These are phyloP conservation scores for Populus hybrid DNA, from an alignment of 441 rosid species.

Conservation along the genomic window DNA sequence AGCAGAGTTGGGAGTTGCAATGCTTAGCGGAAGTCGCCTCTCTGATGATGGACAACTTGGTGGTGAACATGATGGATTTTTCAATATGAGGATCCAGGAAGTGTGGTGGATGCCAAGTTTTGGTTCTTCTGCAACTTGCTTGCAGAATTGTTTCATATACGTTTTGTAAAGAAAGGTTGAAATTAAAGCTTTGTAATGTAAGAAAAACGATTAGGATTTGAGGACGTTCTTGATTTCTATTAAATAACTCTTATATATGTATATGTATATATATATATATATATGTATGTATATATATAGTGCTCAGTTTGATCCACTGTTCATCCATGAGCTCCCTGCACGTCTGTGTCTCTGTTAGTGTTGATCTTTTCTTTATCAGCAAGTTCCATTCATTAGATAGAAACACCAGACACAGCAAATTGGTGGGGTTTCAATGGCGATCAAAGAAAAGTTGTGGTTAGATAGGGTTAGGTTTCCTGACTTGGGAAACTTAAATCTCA, in stretches of 20 bases:
- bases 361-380: no score
- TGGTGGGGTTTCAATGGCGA: no score
- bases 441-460: no score
- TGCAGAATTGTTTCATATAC: not conserved
- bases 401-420: no score
- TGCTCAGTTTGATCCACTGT: not conserved
- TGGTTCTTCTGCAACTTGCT: not conserved
- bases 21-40: constrained; percentile 33
- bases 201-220: not conserved
- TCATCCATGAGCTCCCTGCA: not conserved
- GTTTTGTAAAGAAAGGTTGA: not conserved
- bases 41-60: constrained; percentile 46
- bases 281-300: not conserved
- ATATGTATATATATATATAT: not conserved
- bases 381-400: no score
- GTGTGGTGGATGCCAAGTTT: not conserved
- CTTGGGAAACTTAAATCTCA: no score
- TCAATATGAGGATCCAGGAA: constrained; percentile 17
- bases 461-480: no score
- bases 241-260: not conserved
- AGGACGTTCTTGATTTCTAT: not conserved
- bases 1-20: constrained; percentile 9
- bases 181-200: not conserved
- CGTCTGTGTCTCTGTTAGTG: not conserved
- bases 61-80: constrained; percentile 34